Base-by-base conservation (phyloP, 2,329 filamentous ascomycete genomes). In the Cladobotryum mycophilum region DNA sequence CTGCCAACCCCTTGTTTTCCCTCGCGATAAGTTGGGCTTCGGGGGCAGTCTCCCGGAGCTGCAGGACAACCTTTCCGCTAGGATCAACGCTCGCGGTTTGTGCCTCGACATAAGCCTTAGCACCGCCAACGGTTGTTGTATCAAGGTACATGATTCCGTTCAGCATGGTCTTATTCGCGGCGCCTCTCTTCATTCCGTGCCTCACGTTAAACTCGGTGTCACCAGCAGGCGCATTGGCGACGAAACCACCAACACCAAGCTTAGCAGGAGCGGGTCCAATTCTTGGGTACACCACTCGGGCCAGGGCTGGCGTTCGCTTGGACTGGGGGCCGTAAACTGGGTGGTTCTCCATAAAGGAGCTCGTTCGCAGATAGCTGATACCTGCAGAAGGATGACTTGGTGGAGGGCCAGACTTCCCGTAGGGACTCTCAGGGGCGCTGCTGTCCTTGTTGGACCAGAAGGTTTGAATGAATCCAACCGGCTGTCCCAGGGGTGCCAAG, bases 331-430 rank as follows among this genome's bases (percentile, higher is more conserved):
- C 81, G 58, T 83, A 82, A 18, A 81, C 58, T 2, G 81, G 76
- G 61, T 84, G 80, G 63, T 84, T 84, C 52, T 80, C 75, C 58
- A 79, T 65, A 63, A 71, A 79, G 37, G 74, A 70, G 36, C 65
- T 66, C 1, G 79, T 81, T 47, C 81, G 76, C 51, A 84, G 68
- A 64, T 84, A 84, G 48, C 80, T 81, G 47, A 84, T 70, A 52
- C 81, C 81, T 33, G 77, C 81, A 13, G 81, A 84, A 4, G 81
- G 81, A 56, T 84, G 81, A 17, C 77, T 81, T 7, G 72, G 69
- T 1, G 81, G 81, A n/a, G 81, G 81, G 1, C 81, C 81, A 13
- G 68, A 63, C 44, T 70, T 68, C 11, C 75, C 72, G 55, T 80
- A 82, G 1, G 76, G 76, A 49, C 62, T 69, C 8, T 67, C 59